Percentiles rank a stretch among this genome's conserved stretches.
These are phyloP conservation scores for Talinum fruticosum DNA, from an alignment of 148 eudicot species.

Conservation along the genomic window DNA sequence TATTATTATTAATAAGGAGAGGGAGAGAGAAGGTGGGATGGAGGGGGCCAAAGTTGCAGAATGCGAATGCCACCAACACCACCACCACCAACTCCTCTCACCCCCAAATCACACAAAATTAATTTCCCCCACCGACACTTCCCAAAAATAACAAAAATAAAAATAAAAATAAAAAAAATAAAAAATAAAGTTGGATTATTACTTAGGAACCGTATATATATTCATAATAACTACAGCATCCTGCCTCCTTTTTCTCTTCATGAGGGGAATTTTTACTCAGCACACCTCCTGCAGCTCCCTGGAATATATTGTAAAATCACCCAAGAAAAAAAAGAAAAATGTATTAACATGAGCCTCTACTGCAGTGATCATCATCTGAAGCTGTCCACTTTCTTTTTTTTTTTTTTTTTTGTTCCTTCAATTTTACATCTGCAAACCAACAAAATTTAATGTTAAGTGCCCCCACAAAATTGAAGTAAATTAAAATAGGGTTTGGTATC, in stretches of 20 bases:
- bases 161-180: conserved; percentile 1
- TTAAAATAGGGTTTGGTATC: neutral
- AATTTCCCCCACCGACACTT: conserved; percentile 36
- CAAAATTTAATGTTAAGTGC: neutral
- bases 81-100: neutral
- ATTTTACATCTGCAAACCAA: conserved; percentile 36
- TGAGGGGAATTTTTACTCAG: conserved; percentile 20
- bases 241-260: conserved; percentile 7
- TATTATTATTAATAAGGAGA: conserved; percentile 5
- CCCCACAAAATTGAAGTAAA: neutral
- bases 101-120: conserved; percentile 38
- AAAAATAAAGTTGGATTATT: conserved; percentile 24
- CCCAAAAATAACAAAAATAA: conserved; percentile 16
- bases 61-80: conserved; percentile 22
- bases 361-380: conserved; percentile 25
- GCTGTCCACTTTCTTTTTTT: conserved; percentile 28
- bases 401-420: conserved; percentile 10
- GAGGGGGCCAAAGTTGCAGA: conserved; percentile 22
- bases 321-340: conserved; percentile 13
- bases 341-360: conserved; percentile 43
- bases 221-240: conserved; percentile 25
- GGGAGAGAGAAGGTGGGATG: conserved; percentile 12
- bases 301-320: conserved; percentile 30
- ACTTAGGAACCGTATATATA: conserved; percentile 26
- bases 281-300: conserved; percentile 24